A percentile compares a stretch with the other conserved stretches of the same genome.
Conservation (phyloP, 139 green algal genomes). For the Mesostigma viride region DNA sequence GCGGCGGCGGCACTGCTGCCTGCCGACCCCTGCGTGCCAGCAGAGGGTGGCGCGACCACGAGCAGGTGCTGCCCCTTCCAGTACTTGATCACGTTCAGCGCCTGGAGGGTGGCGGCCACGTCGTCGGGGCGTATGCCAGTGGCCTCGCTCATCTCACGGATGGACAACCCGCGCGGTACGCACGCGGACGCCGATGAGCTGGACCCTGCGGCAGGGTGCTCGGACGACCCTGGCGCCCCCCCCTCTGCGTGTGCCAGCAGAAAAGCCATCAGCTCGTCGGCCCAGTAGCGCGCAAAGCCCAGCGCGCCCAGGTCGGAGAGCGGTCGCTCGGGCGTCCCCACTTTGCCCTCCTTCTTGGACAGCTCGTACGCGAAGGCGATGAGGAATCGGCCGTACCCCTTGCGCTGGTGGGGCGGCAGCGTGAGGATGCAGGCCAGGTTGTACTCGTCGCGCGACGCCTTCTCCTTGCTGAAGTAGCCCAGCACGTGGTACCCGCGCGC, state of each 20-base stretch:
- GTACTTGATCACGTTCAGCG: conserved; percentile 31
- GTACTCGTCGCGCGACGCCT: conserved; percentile 12
- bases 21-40: no score
- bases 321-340: conserved; percentile 38
- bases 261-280: no score
- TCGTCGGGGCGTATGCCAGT: conserved; percentile 27
- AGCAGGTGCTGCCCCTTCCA: conserved; percentile 69
- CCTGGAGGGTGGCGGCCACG: conserved; percentile 34
- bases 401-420: conserved; percentile 36
- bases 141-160: conserved; percentile 15
- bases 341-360: conserved; percentile 29
- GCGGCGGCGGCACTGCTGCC: no score
- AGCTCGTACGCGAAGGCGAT: conserved; percentile 42
- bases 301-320: conserved; percentile 37
- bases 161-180: no score
- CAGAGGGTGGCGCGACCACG: neutral
- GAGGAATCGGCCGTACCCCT: conserved; percentile 32
- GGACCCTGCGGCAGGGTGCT: no score
- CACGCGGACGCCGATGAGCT: no score
- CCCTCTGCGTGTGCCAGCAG: no score
- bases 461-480: conserved; percentile 36
- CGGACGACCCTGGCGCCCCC: no score
- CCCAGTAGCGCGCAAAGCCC: no score
- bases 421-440: conserved; percentile 35
- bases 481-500: conserved; percentile 18